Percentiles rank a stretch among this genome's conserved stretches.
phyloP scores from a whole-genome alignment of 2,329 filamentous ascomycete genomes.

The Epichloe sylvatica region DNA sequence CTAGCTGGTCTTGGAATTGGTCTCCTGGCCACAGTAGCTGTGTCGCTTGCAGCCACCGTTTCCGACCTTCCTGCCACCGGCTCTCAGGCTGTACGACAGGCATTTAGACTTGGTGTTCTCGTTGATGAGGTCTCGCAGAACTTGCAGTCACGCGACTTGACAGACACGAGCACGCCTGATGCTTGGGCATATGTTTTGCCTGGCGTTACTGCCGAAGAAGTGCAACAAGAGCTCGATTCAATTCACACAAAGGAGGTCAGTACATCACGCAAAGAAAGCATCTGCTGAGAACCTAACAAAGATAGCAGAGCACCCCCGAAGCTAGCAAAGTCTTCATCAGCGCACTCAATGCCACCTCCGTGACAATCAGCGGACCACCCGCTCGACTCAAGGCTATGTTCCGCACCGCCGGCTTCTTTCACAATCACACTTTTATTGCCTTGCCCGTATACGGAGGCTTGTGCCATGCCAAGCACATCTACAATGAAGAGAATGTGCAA shows the following conservation, averaged over 20 bases:
- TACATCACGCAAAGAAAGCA: too few species aligned
- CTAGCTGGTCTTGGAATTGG: constrained; percentile 32
- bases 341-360: constrained; percentile 16
- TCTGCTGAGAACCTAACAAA: too few species aligned
- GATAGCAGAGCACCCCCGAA: too few species aligned
- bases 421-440: constrained; percentile 15
- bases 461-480: constrained; percentile 28
- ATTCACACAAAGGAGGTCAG: too few species aligned
- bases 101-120: constrained; percentile 32
- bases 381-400: constrained; percentile 13
- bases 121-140: constrained; percentile 29
- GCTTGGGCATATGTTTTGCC: constrained; percentile 30
- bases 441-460: constrained; percentile 25
- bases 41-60: constrained; percentile 25
- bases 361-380: constrained; percentile 26
- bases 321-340: constrained; percentile 26
- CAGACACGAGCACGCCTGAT: constrained; percentile 10
- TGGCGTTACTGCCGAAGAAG: constrained; percentile 16
- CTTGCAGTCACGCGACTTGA: constrained; percentile 22
- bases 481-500: constrained; percentile 16
- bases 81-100: constrained; percentile 25
- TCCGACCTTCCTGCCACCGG: constrained; percentile 26
- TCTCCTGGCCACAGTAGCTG: constrained; percentile 26
- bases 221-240: constrained; percentile 24
- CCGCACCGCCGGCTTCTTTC: constrained; percentile 11